Conservation (phyloP, 331 rosid genomes). For the Quercus phellos region DNA sequence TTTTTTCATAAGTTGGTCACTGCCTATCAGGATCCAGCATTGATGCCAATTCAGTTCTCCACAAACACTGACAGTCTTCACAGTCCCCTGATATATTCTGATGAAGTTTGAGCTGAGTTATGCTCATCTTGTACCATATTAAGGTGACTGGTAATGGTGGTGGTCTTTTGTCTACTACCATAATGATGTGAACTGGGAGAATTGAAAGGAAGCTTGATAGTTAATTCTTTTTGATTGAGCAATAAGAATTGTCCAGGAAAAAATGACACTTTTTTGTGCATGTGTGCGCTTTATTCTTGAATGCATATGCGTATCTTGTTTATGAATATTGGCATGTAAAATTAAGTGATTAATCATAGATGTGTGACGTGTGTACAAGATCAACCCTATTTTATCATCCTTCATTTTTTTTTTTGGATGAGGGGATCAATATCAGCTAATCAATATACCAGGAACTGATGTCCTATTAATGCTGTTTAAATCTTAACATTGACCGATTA, state of each 20-base stretch:
- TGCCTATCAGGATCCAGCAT: conserved; percentile 72
- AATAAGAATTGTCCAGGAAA: not conserved
- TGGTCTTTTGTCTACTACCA: not conserved
- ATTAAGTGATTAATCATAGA: not conserved
- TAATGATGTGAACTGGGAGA: not conserved
- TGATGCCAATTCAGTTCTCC: conserved; percentile 53
- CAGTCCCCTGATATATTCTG: conserved; percentile 58
- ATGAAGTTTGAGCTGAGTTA: conserved; percentile 26
- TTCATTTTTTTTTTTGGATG: too few species aligned
- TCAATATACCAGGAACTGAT: too few species aligned
- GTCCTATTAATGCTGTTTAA: too few species aligned
- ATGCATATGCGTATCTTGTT: not conserved
- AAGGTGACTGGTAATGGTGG: not conserved
- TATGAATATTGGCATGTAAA: not conserved
- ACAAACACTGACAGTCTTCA: conserved; percentile 34
- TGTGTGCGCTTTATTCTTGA: not conserved
- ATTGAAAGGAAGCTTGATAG: not conserved
- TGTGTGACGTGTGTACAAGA: too few species aligned
- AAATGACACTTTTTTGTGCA: not conserved
- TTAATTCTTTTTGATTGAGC: conserved; percentile 27
- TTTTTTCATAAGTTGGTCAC: conserved; percentile 49
- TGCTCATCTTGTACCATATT: conserved; percentile 1
- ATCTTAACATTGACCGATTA: too few species aligned
- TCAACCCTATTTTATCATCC: too few species aligned
- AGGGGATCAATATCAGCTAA: too few species aligned